Percentiles rank a stretch among this genome's conserved stretches.
These are phyloP conservation scores for Salvia rosmarinus DNA, from an alignment of 257 asterid genomes.

Conservation along the genomic window DNA sequence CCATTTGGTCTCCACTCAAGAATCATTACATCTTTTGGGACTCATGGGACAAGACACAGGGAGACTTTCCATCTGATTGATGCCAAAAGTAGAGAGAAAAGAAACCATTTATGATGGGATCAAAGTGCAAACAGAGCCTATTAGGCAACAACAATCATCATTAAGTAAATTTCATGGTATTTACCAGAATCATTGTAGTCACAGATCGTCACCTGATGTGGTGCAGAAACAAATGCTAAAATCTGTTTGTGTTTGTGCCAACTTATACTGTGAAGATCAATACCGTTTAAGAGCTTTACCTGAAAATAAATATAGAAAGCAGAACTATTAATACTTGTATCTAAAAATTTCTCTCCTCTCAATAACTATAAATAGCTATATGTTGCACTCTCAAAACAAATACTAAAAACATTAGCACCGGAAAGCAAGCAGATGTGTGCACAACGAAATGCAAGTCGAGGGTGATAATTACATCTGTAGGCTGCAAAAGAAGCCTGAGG, in stretches of 20 bases:
- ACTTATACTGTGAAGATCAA: conserved; percentile 71
- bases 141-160: conserved; percentile 18
- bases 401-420: background rate
- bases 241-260: conserved; percentile 85
- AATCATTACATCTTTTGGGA: conserved; percentile 70
- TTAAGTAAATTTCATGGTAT: conserved; percentile 28
- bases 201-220: conserved; percentile 69
- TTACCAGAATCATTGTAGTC: conserved; percentile 87
- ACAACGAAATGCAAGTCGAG: conserved; percentile 16
- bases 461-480: conserved; percentile 56
- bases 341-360: conserved; percentile 2
- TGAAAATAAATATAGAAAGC: conserved; percentile 34
- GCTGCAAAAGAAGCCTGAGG: conserved; percentile 55
- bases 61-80: conserved; percentile 68
- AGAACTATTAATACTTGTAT: background rate
- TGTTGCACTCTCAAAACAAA: background rate
- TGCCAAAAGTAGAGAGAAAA: conserved; percentile 19
- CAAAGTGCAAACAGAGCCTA: conserved; percentile 18
- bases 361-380: background rate
- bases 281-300: conserved; percentile 67
- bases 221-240: conserved; percentile 84
- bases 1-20: conserved; percentile 97
- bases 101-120: background rate
- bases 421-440: background rate
- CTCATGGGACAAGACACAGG: conserved; percentile 64